These are phyloP conservation scores for Biscogniauxia sp. DNA, from an alignment of 2,329 filamentous ascomycete species.

Conservation along the genomic window DNA sequence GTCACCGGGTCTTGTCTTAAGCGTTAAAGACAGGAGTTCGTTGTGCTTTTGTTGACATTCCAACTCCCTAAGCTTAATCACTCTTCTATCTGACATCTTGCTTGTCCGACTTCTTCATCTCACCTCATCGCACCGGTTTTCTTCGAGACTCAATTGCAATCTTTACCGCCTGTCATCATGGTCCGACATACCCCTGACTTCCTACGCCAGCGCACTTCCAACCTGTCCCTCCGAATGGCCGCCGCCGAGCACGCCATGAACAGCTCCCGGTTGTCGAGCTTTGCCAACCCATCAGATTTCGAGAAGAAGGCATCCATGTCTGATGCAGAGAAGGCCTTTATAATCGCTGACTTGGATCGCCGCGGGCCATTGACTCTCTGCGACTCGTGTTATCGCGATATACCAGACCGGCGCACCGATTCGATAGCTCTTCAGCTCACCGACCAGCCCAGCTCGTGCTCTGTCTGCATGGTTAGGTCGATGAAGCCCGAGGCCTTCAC, in stretches of 20 bases:
- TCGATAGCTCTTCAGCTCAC: constrained; percentile 17
- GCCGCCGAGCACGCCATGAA: constrained; percentile 30
- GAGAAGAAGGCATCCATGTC: constrained; percentile 21
- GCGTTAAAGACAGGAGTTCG: neutral
- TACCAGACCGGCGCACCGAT: constrained; percentile 32
- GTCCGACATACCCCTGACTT: constrained; percentile 45
- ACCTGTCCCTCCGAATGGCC: constrained; percentile 44
- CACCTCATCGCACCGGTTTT: neutral
- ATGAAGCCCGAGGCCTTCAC: constrained; percentile 65
- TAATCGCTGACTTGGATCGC: constrained; percentile 24
- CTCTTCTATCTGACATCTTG: neutral
- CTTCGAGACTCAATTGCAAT: neutral
- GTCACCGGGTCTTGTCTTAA: neutral
- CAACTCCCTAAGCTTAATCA: constrained; percentile 2
- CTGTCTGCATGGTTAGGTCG: constrained; percentile 20
- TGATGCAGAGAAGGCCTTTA: constrained; percentile 26
- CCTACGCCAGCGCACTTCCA: constrained; percentile 43
- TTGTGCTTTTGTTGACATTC: neutral
- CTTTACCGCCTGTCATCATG: constrained; percentile 34
- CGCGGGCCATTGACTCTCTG: constrained; percentile 20
- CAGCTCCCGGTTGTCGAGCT: constrained; percentile 28
- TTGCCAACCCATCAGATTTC: constrained; percentile 29
- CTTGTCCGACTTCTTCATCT: neutral
- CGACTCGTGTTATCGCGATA: constrained; percentile 25
- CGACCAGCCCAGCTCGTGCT: constrained; percentile 18